Evolutionary conservation across 805 yeast genomes (phyloP).

Genomic region (Scheffersomyces amazonensis): DNA sequence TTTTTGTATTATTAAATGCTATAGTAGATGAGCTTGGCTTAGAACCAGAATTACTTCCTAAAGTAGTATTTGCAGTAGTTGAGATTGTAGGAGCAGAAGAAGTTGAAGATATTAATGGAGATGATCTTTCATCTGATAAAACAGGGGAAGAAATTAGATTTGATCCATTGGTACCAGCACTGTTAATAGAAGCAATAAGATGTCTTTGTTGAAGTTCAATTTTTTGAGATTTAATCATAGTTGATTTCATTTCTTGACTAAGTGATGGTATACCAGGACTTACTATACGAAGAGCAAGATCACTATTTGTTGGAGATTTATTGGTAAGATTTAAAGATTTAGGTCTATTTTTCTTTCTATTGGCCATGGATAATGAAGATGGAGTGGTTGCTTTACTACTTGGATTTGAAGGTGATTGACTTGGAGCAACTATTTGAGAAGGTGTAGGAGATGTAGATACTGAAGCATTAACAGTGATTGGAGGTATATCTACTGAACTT

Average conservation of each 20-base stretch:
- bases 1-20: background rate
- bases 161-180: background rate
- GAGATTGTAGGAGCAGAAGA: background rate
- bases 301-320: slow-evolving; percentile 5
- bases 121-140: background rate
- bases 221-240: slow-evolving; percentile 27
- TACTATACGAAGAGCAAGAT: slow-evolving; percentile 30
- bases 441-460: too few species aligned
- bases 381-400: background rate
- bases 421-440: too few species aligned
- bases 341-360: slow-evolving; percentile 12
- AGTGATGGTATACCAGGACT: slow-evolving; percentile 30
- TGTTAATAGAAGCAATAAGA: slow-evolving; percentile 24
- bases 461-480: too few species aligned
- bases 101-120: background rate
- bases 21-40: background rate
- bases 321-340: slow-evolving; percentile 9
- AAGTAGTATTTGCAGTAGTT: background rate
- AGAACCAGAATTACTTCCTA: background rate
- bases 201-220: slow-evolving; percentile 31
- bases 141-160: background rate
- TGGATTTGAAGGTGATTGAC: background rate
- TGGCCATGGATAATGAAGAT: background rate
- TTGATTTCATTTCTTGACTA: slow-evolving; percentile 28
- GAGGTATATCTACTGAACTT: too few species aligned